Conservation (phyloP, 345 rosid species). For the Salix dunnii region DNA sequence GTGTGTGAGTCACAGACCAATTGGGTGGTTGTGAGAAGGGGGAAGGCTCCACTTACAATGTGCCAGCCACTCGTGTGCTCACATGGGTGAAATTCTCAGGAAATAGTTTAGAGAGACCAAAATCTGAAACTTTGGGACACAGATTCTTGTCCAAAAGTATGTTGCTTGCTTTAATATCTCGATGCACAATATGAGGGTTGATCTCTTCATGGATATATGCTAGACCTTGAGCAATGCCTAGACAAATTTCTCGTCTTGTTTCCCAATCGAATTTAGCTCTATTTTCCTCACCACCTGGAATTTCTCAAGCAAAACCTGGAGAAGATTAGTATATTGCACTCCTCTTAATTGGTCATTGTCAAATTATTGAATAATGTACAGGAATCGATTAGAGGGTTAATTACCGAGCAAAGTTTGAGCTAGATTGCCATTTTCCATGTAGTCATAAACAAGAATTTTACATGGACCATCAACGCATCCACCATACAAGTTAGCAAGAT, state of each 20-base stretch:
- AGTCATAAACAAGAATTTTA: conserved; percentile 38
- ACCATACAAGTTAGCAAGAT: conserved; percentile 37
- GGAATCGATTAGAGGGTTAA: no score
- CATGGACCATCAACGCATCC: conserved; percentile 36
- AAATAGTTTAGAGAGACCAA: conserved; percentile 38
- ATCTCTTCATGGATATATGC: conserved; percentile 41
- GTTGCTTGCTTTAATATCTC: conserved; percentile 45
- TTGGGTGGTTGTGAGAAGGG: no score
- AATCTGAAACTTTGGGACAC: conserved; percentile 42
- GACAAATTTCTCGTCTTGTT: conserved; percentile 18
- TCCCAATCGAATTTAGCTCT: conserved; percentile 30
- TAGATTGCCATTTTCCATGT: conserved; percentile 34
- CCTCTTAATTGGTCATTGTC: background rate
- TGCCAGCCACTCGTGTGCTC: conserved; percentile 41
- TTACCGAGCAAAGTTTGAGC: conserved; percentile 27
- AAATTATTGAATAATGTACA: background rate
- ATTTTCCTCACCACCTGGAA: conserved; percentile 20
- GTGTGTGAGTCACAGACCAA: no score
- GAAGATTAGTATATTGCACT: background rate
- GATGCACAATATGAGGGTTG: conserved; percentile 35
- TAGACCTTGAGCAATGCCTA: conserved; percentile 37
- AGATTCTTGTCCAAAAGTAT: conserved; percentile 40
- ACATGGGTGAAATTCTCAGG: conserved; percentile 23
- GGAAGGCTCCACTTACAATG: conserved; percentile 31
- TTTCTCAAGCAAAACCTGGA: background rate